Conservation (phyloP, 2,329 filamentous ascomycete species). For the Penicillium crustosum region DNA sequence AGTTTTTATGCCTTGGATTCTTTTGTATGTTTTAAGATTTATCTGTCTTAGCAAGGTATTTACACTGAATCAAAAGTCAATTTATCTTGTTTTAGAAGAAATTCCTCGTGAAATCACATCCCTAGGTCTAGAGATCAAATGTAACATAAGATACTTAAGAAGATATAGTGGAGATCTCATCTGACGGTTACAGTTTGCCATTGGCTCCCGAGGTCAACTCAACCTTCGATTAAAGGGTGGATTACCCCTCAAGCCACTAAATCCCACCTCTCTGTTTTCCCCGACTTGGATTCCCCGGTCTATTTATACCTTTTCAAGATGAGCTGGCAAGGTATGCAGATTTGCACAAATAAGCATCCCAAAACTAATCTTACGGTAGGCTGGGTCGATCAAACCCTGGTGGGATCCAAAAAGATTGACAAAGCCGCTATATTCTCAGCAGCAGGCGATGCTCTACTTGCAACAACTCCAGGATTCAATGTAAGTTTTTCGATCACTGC, state of each 20-base stretch:
- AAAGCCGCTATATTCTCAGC: not conserved
- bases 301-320: not conserved
- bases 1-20: slow-evolving; percentile 9
- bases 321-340: not conserved
- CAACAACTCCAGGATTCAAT: not conserved
- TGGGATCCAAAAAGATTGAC: not conserved
- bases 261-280: not conserved
- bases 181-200: not conserved
- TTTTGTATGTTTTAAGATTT: not conserved
- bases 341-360: not conserved
- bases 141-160: no score
- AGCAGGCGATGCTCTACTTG: not conserved
- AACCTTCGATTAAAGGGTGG: not conserved
- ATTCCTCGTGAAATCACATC: not conserved
- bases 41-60: not conserved
- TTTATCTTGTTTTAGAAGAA: not conserved
- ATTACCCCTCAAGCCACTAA: not conserved
- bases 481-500: not conserved
- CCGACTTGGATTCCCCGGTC: not conserved
- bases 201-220: not conserved
- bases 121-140: not conserved
- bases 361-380: not conserved
- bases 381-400: not conserved
- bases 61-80: not conserved
- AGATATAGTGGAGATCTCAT: not conserved